These are phyloP conservation scores for Leucogyrophana mollusca DNA, from an alignment of 768 basidiomycete species.

Conservation along the genomic window DNA sequence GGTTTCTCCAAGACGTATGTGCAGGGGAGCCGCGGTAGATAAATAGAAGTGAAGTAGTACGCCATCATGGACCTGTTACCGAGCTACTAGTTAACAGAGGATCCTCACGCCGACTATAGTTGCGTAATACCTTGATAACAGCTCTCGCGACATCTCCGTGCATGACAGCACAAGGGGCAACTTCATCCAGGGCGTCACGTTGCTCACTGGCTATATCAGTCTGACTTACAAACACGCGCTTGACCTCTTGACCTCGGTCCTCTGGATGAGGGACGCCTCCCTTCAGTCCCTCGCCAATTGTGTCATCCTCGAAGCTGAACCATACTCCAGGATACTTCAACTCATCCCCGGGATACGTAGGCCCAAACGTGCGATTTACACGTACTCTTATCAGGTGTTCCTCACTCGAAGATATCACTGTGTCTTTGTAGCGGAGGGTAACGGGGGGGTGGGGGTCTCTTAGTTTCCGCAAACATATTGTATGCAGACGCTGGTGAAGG, in stretches of 20 bases:
- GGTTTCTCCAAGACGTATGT: constrained; percentile 68
- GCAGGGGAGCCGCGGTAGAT: constrained; percentile 46
- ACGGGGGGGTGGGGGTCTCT: constrained; percentile 67
- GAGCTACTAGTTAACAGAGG: neutral
- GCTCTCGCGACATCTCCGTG: constrained; percentile 67
- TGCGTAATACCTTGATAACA: constrained; percentile 55
- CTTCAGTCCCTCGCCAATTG: constrained; percentile 53
- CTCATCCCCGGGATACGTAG: constrained; percentile 78
- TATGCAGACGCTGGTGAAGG: constrained; percentile 74
- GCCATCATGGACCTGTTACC: constrained; percentile 64
- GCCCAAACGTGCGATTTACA: constrained; percentile 76
- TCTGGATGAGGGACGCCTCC: constrained; percentile 43
- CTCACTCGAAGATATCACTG: constrained; percentile 57
- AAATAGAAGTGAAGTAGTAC: constrained; percentile 70
- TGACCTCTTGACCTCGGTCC: constrained; percentile 74
- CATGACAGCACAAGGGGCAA: constrained; percentile 64
- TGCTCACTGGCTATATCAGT: constrained; percentile 55
- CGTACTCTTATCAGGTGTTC: constrained; percentile 61
- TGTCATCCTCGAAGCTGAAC: constrained; percentile 83
- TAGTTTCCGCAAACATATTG: constrained; percentile 69
- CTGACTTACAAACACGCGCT: constrained; percentile 70
- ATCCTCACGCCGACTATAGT: neutral
- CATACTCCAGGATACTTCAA: constrained; percentile 80
- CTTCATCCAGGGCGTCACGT: constrained; percentile 73
- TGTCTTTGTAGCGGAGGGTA: constrained; percentile 65